Conservation (phyloP, 495 filamentous ascomycete species). For the Alectoria sarmentosa region DNA sequence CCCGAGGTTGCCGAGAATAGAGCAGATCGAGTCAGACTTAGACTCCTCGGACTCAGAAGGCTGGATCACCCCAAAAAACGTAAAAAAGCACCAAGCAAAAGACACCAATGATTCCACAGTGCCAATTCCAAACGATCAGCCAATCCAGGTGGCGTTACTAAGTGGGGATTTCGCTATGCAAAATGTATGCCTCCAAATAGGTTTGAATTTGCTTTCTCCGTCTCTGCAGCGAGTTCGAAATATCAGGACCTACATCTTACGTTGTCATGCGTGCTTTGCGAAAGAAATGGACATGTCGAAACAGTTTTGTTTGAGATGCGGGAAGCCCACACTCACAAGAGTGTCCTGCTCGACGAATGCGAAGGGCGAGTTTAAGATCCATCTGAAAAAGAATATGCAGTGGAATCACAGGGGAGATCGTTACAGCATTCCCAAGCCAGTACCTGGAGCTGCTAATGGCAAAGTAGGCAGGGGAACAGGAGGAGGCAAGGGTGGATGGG, state of each 20-base stretch:
- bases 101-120: slow-evolving; percentile 46
- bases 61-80: slow-evolving; percentile 94
- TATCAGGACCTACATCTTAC: slow-evolving; percentile 78
- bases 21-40: slow-evolving; percentile 32
- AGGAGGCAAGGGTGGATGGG: slow-evolving; percentile 85
- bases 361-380: slow-evolving; percentile 74
- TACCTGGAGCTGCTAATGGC: slow-evolving; percentile 71
- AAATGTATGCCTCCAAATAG: slow-evolving; percentile 90
- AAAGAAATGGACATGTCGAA: slow-evolving; percentile 77
- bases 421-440: slow-evolving; percentile 85
- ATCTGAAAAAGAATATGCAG: slow-evolving; percentile 92
- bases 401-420: slow-evolving; percentile 89
- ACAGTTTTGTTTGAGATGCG: slow-evolving; percentile 92
- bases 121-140: slow-evolving; percentile 46
- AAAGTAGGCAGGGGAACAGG: slow-evolving; percentile 53
- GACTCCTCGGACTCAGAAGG: slow-evolving; percentile 61
- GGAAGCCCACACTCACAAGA: slow-evolving; percentile 77
- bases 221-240: slow-evolving; percentile 66
- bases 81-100: slow-evolving; percentile 72
- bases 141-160: slow-evolving; percentile 75
- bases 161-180: slow-evolving; percentile 97
- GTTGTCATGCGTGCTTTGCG: slow-evolving; percentile 91
- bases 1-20: slow-evolving; percentile 19
- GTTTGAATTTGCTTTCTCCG: slow-evolving; percentile 77
- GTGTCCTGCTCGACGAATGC: slow-evolving; percentile 77